Evolutionary conservation across 176 grass and related monocot species (phyloP), one percentile per base, ranked within the genome.

Genomic region (Alopecurus myosuroides): DNA sequence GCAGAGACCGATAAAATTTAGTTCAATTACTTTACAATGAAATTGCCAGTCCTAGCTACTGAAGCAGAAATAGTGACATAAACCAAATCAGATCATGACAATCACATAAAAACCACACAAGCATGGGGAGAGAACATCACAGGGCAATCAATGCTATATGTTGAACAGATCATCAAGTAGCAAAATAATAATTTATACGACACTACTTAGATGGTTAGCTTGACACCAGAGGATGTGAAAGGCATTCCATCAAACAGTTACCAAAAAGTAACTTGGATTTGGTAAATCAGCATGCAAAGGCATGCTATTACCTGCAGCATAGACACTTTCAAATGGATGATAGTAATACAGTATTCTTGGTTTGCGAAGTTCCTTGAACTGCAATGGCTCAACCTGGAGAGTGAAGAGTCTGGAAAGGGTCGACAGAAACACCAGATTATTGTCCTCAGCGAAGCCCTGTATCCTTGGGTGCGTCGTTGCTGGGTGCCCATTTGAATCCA

Each of bases 321-420:
- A 65, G 29, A 65, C 30, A 34, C 61, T 65, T 65, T 65, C 61
- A 65, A 65, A 65, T 34, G 61, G 61, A 65, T 65, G 17, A 65
- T 2, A 34, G 1, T 3, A 0, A 19, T 1, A 1, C 30, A n/a
- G 20, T 2, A 4, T 8, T 34, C 9, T 7, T 0, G 30, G 61
- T 33, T 34, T 18, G 6, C 17, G 1, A 65, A 33, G 14, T 65
- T 65, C 2, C 14, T 65, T 65, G 61, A 34, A 65, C 30, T 14
- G 29, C 29, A 34, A 34, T 4, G 30, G 0, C 14, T 65, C 61
- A 19, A 65, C 0, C 61, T 65, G 29, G 61, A 19, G 1, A 34
- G 61, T 65, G 61, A 65, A 65, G 29, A 18, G 13, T 1, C 28
- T 18, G 28, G 1, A 2, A 30, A 0, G 0, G 5, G 7, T 17